These are phyloP conservation scores for Micromonas pusilla DNA, from an alignment of 139 green algal species.

Conservation along the genomic window DNA sequence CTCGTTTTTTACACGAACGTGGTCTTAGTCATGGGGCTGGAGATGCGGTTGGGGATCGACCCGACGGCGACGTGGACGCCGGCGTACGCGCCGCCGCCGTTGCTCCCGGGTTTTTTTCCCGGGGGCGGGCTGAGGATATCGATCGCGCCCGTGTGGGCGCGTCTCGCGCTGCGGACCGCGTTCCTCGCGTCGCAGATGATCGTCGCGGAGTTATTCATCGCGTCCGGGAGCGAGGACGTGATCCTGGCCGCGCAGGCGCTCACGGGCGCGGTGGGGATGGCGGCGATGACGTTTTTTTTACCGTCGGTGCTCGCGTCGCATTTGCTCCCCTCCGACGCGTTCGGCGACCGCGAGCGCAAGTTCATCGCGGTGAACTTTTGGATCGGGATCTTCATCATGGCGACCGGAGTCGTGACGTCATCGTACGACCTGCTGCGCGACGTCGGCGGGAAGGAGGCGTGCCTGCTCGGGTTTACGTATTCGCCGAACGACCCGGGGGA, in stretches of 20 bases:
- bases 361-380: neutral
- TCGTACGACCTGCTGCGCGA: neutral
- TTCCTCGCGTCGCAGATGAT: slow-evolving; percentile 3
- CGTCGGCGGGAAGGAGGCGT: neutral
- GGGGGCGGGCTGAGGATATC: too few species aligned
- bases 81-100: neutral
- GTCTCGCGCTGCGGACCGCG: neutral
- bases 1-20: slow-evolving; percentile 17
- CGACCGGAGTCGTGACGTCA: neutral
- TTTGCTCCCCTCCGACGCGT: neutral
- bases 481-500: neutral
- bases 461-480: neutral
- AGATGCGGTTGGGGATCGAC: neutral
- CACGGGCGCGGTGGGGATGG: neutral
- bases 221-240: neutral
- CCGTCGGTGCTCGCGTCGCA: neutral
- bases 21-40: neutral
- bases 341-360: neutral
- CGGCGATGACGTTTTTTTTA: slow-evolving; percentile 19
- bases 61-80: neutral
- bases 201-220: slow-evolving; percentile 5
- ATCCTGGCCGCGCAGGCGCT: slow-evolving; percentile 1
- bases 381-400: neutral
- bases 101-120: too few species aligned
- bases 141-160: neutral